phyloP scores from a whole-genome alignment of 129 eudicot species.

The Kitagawia praeruptora region DNA sequence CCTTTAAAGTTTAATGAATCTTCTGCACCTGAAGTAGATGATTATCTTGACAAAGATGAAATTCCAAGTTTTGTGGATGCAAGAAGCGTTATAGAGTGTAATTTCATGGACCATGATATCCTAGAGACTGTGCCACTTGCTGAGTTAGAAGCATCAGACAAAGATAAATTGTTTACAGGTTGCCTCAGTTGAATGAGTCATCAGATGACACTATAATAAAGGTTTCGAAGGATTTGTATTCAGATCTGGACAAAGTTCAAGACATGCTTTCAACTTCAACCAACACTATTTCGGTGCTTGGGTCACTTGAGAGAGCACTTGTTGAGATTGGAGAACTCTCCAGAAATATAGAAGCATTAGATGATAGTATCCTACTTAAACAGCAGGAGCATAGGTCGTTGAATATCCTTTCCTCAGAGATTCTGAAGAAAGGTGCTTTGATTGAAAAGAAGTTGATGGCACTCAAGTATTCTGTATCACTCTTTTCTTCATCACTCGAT shows the following conservation, averaged over 20 bases:
- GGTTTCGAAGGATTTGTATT: conserved; percentile 20
- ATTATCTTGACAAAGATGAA: too few relatives aligned
- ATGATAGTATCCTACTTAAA: conserved; percentile 29
- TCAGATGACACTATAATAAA: conserved; percentile 11
- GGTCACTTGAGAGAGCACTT: conserved; percentile 52
- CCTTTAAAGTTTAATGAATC: too few relatives aligned
- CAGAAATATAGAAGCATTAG: conserved; percentile 34
- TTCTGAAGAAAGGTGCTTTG: conserved; percentile 36
- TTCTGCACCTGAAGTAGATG: too few relatives aligned
- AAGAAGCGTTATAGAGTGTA: too few relatives aligned
- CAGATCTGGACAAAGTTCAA: conserved; percentile 51
- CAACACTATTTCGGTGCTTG: conserved; percentile 23
- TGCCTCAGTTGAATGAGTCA: conserved; percentile 2
- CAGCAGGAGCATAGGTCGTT: conserved; percentile 31
- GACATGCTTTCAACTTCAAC: conserved; percentile 54
- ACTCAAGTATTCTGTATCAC: conserved; percentile 42
- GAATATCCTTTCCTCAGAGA: conserved; percentile 26
- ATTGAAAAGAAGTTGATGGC: conserved; percentile 54
- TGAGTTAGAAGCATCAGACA: too few relatives aligned
- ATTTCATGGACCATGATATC: too few relatives aligned
- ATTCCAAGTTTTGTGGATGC: too few relatives aligned
- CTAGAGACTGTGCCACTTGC: too few relatives aligned
- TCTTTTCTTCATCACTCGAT: conserved; percentile 52
- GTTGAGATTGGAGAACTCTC: conserved; percentile 44
- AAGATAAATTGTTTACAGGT: too few relatives aligned